These are phyloP conservation scores for Elongisporangium prolatum DNA, from an alignment of 352 stramenopile genomes.

Conservation along the genomic window DNA sequence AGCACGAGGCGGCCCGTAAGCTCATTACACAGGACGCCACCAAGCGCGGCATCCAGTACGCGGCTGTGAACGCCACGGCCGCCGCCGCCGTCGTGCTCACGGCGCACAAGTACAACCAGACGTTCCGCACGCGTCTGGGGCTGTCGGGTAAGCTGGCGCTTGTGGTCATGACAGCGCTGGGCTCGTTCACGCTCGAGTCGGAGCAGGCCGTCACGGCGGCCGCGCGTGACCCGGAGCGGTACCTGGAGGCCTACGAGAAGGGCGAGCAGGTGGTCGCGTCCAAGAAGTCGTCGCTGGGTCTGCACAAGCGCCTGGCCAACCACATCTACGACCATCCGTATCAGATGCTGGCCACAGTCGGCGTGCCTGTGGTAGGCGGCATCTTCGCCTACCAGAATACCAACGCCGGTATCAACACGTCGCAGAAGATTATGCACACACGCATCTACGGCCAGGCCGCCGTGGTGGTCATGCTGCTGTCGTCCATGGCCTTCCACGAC, in stretches of 20 bases:
- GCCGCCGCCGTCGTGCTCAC: slow-evolving; percentile 19
- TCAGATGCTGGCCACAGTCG: slow-evolving; percentile 41
- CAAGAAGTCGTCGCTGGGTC: slow-evolving; percentile 36
- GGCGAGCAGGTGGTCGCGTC: slow-evolving; percentile 34
- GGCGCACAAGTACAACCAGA: slow-evolving; percentile 55
- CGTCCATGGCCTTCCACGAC: slow-evolving; percentile 83
- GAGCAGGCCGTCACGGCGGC: slow-evolving; percentile 59
- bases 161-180: slow-evolving; percentile 55
- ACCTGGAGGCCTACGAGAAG: slow-evolving; percentile 52
- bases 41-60: background rate
- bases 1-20: background rate
- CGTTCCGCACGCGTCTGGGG: slow-evolving; percentile 66
- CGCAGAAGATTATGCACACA: slow-evolving; percentile 87
- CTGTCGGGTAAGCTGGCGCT: slow-evolving; percentile 74
- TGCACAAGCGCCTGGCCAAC: slow-evolving; percentile 64
- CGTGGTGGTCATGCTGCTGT: slow-evolving; percentile 63
- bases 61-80: slow-evolving; percentile 35
- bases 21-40: background rate
- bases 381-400: slow-evolving; percentile 70
- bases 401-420: slow-evolving; percentile 63
- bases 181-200: slow-evolving; percentile 56
- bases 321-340: slow-evolving; percentile 83
- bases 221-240: slow-evolving; percentile 67
- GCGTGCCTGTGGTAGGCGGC: slow-evolving; percentile 55
- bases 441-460: slow-evolving; percentile 77